Conservation (phyloP, 148 eudicot species). For the Rhododendron simsii region DNA sequence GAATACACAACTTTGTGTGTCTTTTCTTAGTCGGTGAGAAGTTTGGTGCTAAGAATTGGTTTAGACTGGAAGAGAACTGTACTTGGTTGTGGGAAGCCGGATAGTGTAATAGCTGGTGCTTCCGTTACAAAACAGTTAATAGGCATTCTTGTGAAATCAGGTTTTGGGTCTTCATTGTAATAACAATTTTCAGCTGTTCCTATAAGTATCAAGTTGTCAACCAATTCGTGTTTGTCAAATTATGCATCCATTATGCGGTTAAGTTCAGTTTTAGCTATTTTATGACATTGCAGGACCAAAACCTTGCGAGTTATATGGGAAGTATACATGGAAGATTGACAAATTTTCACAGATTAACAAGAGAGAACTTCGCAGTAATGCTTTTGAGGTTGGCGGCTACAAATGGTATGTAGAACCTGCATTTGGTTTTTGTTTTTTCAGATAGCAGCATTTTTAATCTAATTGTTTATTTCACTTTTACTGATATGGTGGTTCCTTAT, state of each 20-base stretch:
- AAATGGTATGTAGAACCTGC: constrained; percentile 54
- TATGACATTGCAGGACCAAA: constrained; percentile 56
- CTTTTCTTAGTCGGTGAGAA: background rate
- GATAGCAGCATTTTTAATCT: background rate
- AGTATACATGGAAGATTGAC: constrained; percentile 85
- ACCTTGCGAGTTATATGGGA: constrained; percentile 73
- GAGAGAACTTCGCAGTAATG: constrained; percentile 80
- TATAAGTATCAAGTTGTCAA: background rate
- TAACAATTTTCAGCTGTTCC: background rate
- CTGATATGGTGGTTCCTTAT: background rate
- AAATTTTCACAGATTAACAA: constrained; percentile 80
- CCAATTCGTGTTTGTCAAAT: background rate
- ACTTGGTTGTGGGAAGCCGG: background rate
- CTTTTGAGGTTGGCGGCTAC: constrained; percentile 88
- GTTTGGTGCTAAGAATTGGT: background rate
- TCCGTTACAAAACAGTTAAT: background rate
- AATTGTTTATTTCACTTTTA: background rate
- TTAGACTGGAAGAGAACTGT: background rate
- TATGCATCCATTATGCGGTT: background rate
- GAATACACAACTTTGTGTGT: background rate
- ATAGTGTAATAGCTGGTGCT: background rate
- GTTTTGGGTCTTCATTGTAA: background rate
- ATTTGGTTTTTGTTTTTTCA: background rate
- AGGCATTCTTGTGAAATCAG: background rate
- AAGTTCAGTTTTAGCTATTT: background rate